Base-by-base conservation (phyloP, 2,329 filamentous ascomycete species). In the Aspergillus ustus region DNA sequence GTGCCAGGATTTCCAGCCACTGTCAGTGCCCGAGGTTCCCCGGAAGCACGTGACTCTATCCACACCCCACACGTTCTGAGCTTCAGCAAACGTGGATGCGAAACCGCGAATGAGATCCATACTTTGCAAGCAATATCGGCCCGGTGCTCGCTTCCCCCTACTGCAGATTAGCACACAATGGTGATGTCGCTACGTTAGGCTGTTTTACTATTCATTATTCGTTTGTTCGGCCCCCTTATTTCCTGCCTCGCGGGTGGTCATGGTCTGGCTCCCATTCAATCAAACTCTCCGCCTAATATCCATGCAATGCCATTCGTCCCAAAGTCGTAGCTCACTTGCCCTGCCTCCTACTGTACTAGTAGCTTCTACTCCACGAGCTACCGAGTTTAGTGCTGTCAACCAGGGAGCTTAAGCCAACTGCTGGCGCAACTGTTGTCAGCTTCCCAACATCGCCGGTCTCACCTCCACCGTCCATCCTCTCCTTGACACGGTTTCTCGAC, bases 341-440 rank as follows among this genome's bases (percentile, higher is more conserved):
- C 51, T 48, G 37, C 45, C 57, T 59, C 52, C 45, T 45, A 63
- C 55, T 50, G 48, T 29, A 49, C 58, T 31, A 43, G 11, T 31
- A 43, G 11, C 28, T 59, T 60, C 31, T 46, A 17, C 40, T 54
- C 8, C 19, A 43, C 28, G 29, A 43, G 37, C 53, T 45, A 62
- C 52, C 53, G 31, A 56, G 53, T 37, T 25, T 57, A 57, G 59
- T 53, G 59, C 20, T 45, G 28, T 46, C 40, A 52, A 31, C 40
- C 55, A 56, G 52, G 61, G 58, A 66, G 62, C 62, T 67, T 65
- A 60, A 52, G 57, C 67, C 62, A 64, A 64, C 64, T 59, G 54
- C 61, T 63, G 63, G n/a, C 52, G 61, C 62, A 62, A 54, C 59
- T 61, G 61, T 62, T 57, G 59, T 64, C 61, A 60, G 60, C 62